phyloP scores from a whole-genome alignment of 106 monocot species.

The Dioscorea alata region DNA sequence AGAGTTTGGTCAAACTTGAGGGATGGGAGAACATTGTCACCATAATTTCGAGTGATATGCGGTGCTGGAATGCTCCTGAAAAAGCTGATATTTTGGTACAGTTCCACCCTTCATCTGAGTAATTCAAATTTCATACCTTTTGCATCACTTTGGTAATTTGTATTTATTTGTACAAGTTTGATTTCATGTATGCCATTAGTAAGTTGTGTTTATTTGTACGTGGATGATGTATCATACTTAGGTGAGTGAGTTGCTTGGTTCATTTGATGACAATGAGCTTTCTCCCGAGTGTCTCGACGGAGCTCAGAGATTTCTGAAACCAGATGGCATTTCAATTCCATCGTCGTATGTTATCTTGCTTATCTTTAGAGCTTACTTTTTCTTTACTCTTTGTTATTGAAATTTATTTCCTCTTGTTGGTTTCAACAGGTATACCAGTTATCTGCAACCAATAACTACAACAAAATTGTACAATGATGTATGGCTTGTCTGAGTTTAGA shows the following conservation, averaged over 20 bases:
- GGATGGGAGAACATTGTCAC: constrained; percentile 81
- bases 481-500: constrained; percentile 3
- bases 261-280: constrained; percentile 95
- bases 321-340: constrained; percentile 98
- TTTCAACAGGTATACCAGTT: constrained; percentile 81
- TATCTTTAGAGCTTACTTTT: neutral
- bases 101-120: too few species aligned
- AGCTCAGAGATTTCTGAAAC: constrained; percentile 81
- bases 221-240: constrained; percentile 9
- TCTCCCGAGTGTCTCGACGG: constrained; percentile 99
- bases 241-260: constrained; percentile 94
- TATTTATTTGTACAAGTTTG: neutral
- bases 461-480: constrained; percentile 98
- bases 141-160: neutral
- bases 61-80: constrained; percentile 94
- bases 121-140: too few species aligned
- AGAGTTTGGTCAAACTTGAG: constrained; percentile 87
- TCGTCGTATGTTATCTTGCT: constrained; percentile 48
- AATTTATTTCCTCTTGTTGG: neutral
- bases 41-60: constrained; percentile 89
- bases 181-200: neutral
- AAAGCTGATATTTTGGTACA: constrained; percentile 96
- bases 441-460: constrained; percentile 85
- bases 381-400: neutral
- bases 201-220: neutral